Evolutionary conservation across 768 basidiomycete species (phyloP).

Genomic region (Dentipellis sp.): DNA sequence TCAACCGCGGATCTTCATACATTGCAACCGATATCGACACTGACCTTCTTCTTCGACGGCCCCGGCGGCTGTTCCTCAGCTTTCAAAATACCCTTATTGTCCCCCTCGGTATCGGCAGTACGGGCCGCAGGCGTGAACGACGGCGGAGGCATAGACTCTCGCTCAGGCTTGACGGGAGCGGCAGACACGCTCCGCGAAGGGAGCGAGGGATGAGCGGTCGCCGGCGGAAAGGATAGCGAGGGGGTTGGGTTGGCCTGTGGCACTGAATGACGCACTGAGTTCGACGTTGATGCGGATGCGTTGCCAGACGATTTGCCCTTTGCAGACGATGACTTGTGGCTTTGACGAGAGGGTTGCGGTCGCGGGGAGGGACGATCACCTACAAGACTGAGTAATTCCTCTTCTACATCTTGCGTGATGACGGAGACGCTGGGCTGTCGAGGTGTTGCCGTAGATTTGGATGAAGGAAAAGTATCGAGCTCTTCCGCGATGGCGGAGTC

Average conservation of each 20-base stretch:
- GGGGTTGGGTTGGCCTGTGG: background rate
- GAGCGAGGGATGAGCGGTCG: background rate
- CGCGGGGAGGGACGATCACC: background rate
- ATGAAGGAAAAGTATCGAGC: background rate
- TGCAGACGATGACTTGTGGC: background rate
- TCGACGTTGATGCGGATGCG: background rate
- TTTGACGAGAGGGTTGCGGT: background rate
- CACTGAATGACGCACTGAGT: background rate
- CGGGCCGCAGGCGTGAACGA: background rate
- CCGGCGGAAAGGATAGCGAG: background rate
- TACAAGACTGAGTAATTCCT: background rate
- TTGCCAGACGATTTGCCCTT: background rate
- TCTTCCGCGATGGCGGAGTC: conserved; percentile 1
- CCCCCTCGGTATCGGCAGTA: background rate
- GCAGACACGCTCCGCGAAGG: background rate
- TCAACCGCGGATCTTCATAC: background rate
- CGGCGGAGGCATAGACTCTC: background rate
- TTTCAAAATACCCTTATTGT: conserved; percentile 6
- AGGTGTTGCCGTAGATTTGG: no score
- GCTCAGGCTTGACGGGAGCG: background rate
- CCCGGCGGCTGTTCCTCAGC: conserved; percentile 11
- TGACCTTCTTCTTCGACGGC: conserved; percentile 18
- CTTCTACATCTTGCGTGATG: background rate
- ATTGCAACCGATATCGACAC: background rate
- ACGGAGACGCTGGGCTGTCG: no score